Base-by-base conservation (phyloP, 371 early-diverging fungal genomes). In the Umbelopsis sp. region DNA sequence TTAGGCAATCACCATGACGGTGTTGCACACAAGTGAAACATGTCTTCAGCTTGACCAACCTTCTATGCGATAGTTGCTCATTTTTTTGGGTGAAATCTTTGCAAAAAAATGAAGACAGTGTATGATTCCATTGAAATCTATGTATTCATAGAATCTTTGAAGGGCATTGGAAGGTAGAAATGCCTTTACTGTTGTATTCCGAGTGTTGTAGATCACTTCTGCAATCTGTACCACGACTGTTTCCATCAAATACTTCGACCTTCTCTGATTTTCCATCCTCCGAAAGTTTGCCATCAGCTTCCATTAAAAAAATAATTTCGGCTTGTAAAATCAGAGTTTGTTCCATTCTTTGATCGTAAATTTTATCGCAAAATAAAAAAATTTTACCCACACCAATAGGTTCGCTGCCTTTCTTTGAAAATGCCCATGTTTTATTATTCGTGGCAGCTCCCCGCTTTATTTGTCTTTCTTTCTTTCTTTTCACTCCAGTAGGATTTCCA, bases 401-500 rank as follows among this genome's bases (percentile, higher is more conserved):
- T 29, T 29, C 1, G 4, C 29, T 4, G 29, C 29, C 29, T 29
- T 4, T 4, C 3, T 3, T 29, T 29, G 29, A 29, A 29, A 29
- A 29, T 29, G 29, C 29, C 29, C 29, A 29, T 29, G 29, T 29
- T 29, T 22, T 22, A 22, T 22, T 22, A 22, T 22, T 22, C 22
- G 22, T 22, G 22, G 22, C 22, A 22, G 22, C 22, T 0, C 22
- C 22, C 22, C 22, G 22, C 4, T 46, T 46, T 46, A 46, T 46
- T 46, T 46, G n/a, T 46, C 48, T 18, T 53, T 44, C 18, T 11
- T 67, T 41, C 8, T 41, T 24, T 24, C 37, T 68, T 63, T 37
- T 8, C 4, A 12, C 32, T 66, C 24, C 69, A 76, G 75, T 64
- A 84, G 70, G 35, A 84, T 68, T 57, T 79, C 76, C 29, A 84